Conservation (phyloP, 2,329 filamentous ascomycete species). For the Trichoderma arundinaceum region DNA sequence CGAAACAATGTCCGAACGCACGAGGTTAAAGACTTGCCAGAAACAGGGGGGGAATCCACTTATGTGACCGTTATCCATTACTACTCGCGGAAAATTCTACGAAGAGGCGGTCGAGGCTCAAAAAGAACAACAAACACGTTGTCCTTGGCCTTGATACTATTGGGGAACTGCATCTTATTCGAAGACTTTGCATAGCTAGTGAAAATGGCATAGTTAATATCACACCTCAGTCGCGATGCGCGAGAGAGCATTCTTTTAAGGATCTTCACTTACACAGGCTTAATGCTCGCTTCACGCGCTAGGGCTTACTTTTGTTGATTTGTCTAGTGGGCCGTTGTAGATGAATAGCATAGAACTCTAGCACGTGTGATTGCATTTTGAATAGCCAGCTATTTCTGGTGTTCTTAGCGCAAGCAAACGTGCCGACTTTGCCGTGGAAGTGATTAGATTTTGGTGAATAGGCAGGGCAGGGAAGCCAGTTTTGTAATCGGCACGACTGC, state of each 20-base stretch:
- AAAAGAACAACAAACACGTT: neutral
- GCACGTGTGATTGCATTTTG: conserved; percentile 4
- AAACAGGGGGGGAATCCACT: neutral
- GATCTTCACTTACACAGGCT: neutral
- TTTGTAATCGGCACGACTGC: neutral
- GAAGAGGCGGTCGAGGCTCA: neutral
- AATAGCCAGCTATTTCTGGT: neutral
- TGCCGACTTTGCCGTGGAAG: conserved; percentile 4
- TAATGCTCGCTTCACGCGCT: conserved; percentile 7
- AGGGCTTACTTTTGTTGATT: conserved; percentile 19
- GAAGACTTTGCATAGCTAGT: neutral
- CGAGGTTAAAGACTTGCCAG: neutral
- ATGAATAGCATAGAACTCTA: neutral
- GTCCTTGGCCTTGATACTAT: neutral
- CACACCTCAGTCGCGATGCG: no score
- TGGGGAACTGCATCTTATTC: neutral
- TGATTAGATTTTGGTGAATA: neutral
- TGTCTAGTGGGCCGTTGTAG: neutral
- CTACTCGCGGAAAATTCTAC: neutral
- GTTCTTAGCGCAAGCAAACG: neutral
- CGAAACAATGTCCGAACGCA: neutral
- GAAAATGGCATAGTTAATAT: neutral
- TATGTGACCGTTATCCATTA: neutral
- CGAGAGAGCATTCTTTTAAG: no score
- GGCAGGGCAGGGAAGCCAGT: neutral